Conservation (phyloP, 768 basidiomycete genomes). For the Boletus subparvulus region DNA sequence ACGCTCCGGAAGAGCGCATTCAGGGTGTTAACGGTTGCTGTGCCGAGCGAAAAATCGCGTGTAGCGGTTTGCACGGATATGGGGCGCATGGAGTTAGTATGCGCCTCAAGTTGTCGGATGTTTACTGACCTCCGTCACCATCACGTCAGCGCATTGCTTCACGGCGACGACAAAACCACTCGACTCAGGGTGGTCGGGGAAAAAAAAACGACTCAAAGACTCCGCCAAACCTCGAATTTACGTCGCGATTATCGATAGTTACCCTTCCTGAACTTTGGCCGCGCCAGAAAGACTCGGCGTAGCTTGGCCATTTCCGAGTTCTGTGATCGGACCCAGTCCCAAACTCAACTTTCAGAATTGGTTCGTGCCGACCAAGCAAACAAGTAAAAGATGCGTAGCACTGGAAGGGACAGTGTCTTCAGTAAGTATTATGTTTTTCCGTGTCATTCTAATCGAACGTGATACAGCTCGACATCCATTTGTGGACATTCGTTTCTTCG, state of each 20-base stretch:
- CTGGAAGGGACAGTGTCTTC: neutral
- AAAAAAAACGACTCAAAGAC: no score
- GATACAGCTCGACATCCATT: neutral
- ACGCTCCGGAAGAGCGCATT: neutral
- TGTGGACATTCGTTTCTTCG: neutral
- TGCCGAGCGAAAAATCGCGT: neutral
- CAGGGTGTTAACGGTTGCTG: slow-evolving; percentile 10
- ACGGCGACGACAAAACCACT: no score
- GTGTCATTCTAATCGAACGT: neutral
- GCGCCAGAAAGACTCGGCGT: neutral
- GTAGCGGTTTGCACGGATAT: slow-evolving; percentile 7
- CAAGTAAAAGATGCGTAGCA: neutral
- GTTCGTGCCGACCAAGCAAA: neutral
- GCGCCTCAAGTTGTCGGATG: neutral
- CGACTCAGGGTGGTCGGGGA: slow-evolving; percentile 1
- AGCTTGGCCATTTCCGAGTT: neutral
- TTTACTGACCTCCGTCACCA: slow-evolving; percentile 6
- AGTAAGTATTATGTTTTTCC: neutral
- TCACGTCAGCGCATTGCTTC: slow-evolving; percentile 4
- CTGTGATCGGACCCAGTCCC: slow-evolving; percentile 1
- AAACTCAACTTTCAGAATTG: slow-evolving; percentile 2
- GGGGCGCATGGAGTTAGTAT: neutral
- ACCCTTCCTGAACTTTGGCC: neutral
- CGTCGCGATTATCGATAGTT: no score
- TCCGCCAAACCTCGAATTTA: no score